A percentile compares a stretch with the other conserved stretches of the same genome.
These are phyloP conservation scores for Coniophora puteana DNA, from an alignment of 1,284 basidiomycete species.

Conservation along the genomic window DNA sequence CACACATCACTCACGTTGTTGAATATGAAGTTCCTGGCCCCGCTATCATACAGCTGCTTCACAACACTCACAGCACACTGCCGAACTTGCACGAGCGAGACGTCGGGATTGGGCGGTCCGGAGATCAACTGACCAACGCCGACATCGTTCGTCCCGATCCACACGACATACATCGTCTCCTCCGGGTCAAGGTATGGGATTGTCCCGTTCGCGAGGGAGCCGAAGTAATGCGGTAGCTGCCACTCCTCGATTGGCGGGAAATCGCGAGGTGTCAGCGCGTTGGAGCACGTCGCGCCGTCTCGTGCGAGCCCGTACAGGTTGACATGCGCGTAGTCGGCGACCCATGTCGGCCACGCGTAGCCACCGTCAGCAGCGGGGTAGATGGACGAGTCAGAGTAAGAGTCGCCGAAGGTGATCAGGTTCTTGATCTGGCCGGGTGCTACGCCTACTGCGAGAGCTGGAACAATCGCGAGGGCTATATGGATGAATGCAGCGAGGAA, in stretches of 20 bases:
- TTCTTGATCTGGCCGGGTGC: conserved; percentile 28
- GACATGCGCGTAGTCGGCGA: conserved; percentile 29
- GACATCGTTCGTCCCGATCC: conserved; percentile 41
- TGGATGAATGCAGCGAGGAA: not conserved
- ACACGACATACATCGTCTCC: conserved; percentile 38
- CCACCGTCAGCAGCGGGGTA: conserved; percentile 26
- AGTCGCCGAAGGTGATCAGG: conserved; percentile 36
- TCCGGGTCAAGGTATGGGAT: conserved; percentile 23
- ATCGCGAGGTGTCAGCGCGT: conserved; percentile 29
- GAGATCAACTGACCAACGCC: conserved; percentile 30
- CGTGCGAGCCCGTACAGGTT: conserved; percentile 34
- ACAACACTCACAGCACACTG: conserved; percentile 36
- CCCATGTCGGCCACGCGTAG: conserved; percentile 34
- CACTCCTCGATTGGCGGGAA: conserved; percentile 32
- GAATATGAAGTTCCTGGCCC: conserved; percentile 39
- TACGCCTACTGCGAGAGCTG: conserved; percentile 3
- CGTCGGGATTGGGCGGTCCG: conserved; percentile 26
- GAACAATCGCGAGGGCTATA: not conserved
- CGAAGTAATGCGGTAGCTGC: conserved; percentile 31
- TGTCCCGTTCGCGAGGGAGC: conserved; percentile 24
- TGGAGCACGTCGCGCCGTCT: conserved; percentile 36
- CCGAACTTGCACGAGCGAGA: conserved; percentile 34
- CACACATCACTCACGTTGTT: conserved; percentile 32
- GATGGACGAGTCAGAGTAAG: conserved; percentile 32
- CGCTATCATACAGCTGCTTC: conserved; percentile 30